Base-by-base conservation (phyloP, 768 basidiomycete genomes). In the Lactarius akahatsu region DNA sequence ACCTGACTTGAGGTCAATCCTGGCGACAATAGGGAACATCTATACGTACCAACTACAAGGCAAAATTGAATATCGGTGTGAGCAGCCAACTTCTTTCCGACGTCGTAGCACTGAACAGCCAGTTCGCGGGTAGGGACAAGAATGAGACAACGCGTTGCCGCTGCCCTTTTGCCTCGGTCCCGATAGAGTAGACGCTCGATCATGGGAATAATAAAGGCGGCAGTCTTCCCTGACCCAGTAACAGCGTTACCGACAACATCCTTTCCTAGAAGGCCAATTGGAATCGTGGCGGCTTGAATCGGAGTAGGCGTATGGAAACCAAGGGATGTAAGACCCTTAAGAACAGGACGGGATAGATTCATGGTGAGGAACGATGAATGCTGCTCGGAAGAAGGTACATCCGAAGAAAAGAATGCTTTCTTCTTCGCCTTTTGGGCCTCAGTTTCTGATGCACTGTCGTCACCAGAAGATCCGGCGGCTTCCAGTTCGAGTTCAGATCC, bases 191-290 rank as follows among this genome's bases (percentile, higher is more conserved):
- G 81, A 64, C 97, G 89, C 76, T 99, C 97, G 59, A 96, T 77
- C 78, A 96, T 90, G 47, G 97, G 97, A 66, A 98, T 88, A 73
- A 91, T 89, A 78, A 98, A 99, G 2, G 97, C 97, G 11, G 94
- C 96, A 1, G 97, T 99, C 81, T 99, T 99, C 66, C 97, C 97
- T 5, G 95, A 97, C 67, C 97, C 97, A 20, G 97, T 99, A 20
- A 96, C 92, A 23, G 97, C 96, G 65, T 86, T 90, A 38, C 96
- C 97, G 61, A 99, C 95, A 43, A 99, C 85, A 75, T 99, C 97
- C 74, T 97, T 95, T 59, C 97, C 97, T 28, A 96, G 76, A 23
- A 99, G 84, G 28, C 95, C 96, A 52, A 95, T 88, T 20, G 97
- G 97, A 62, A 99, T 93, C 15, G 96, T 90, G 52, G 92, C 88